phyloP scores from a whole-genome alignment of 768 basidiomycete genomes.

The Pisolithus orientalis region DNA sequence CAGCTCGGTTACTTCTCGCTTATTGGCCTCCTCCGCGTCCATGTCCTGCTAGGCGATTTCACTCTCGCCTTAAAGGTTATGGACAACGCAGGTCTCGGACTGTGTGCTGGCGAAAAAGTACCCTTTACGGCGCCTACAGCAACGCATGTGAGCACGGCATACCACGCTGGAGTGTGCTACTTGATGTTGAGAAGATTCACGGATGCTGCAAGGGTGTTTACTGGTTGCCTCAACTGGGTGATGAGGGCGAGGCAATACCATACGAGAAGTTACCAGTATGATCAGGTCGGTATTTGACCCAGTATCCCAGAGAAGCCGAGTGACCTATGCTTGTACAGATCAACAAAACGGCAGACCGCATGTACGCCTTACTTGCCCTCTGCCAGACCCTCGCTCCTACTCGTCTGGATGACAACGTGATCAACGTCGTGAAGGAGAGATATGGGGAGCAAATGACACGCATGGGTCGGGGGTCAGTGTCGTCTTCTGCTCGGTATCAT shows the following conservation, averaged over 20 bases:
- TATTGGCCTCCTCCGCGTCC: constrained; percentile 91
- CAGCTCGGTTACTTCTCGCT: constrained; percentile 97
- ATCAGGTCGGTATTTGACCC: constrained; percentile 52
- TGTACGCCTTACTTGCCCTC: constrained; percentile 94
- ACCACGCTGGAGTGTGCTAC: constrained; percentile 97
- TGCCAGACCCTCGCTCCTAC: constrained; percentile 92
- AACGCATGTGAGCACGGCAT: constrained; percentile 93
- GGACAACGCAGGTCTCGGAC: constrained; percentile 88
- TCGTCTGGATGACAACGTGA: constrained; percentile 89
- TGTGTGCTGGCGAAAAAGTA: constrained; percentile 88
- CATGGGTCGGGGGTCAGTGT: constrained; percentile 75
- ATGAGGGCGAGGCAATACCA: constrained; percentile 96
- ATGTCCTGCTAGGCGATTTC: constrained; percentile 93
- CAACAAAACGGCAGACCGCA: constrained; percentile 94
- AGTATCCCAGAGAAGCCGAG: background rate
- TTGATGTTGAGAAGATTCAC: constrained; percentile 91
- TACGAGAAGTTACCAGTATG: constrained; percentile 93
- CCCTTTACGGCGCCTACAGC: constrained; percentile 93
- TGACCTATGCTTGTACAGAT: constrained; percentile 45
- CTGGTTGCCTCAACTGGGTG: constrained; percentile 90
- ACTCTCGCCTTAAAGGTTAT: constrained; percentile 92
- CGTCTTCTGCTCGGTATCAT: background rate
- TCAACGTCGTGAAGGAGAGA: constrained; percentile 87
- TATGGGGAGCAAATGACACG: constrained; percentile 88
- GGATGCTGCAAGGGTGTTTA: constrained; percentile 92